Evolutionary conservation across 352 stramenopile genomes (phyloP).

Genomic region (Phytophthora gonapodyides): DNA sequence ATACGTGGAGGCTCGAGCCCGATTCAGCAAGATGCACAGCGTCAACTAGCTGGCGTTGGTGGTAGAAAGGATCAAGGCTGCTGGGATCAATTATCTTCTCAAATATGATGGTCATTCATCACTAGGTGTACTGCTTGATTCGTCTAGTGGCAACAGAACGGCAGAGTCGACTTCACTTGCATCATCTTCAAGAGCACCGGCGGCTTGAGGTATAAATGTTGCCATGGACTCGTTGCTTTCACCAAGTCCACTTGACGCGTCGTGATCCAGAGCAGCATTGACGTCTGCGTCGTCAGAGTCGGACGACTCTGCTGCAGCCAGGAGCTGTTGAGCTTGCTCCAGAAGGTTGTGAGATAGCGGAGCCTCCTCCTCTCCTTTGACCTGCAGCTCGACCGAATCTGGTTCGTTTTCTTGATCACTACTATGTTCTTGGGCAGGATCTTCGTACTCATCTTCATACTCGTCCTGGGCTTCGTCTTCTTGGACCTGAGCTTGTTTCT

Average conservation of each 20-base stretch:
- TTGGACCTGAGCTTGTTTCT: not conserved
- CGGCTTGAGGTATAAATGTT: not conserved
- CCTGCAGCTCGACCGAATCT: constrained; percentile 1
- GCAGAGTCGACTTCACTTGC: constrained; percentile 14
- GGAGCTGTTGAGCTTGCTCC: constrained; percentile 25
- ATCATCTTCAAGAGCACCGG: constrained; percentile 9
- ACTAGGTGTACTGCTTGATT: constrained; percentile 9
- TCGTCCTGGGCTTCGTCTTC: constrained; percentile 18
- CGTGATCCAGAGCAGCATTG: not conserved
- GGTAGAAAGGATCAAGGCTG: not conserved
- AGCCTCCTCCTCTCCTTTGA: not conserved
- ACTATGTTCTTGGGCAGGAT: constrained; percentile 3
- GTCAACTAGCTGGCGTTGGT: constrained; percentile 50
- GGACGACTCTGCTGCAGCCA: constrained; percentile 13
- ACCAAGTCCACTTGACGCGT: constrained; percentile 5
- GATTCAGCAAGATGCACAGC: constrained; percentile 91
- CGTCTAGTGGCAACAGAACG: constrained; percentile 24
- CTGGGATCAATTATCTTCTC: constrained; percentile 9
- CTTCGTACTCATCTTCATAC: constrained; percentile 26
- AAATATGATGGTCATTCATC: constrained; percentile 21
- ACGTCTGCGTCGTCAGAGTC: constrained; percentile 15
- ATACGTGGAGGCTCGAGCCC: constrained; percentile 85
- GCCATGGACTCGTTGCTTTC: constrained; percentile 9
- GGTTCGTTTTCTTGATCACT: not conserved
- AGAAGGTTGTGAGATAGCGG: constrained; percentile 7